A percentile compares a stretch with the other conserved stretches of the same genome.
These are phyloP conservation scores for Rhizodiscina lignyota DNA, from an alignment of 495 filamentous ascomycete species.

Conservation along the genomic window DNA sequence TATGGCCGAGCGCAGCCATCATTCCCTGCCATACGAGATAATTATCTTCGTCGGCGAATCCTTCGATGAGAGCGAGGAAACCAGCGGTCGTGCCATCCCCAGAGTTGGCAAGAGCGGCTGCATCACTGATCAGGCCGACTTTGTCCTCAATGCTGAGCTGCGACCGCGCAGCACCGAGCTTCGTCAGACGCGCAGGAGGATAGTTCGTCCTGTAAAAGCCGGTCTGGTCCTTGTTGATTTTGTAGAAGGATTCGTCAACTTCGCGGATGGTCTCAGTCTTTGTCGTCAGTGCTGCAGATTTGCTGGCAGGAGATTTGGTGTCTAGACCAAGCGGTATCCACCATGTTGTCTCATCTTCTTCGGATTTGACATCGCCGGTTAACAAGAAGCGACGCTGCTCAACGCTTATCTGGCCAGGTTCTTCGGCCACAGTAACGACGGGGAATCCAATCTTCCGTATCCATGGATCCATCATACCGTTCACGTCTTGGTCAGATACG, in stretches of 20 bases:
- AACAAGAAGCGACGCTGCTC: conserved; percentile 78
- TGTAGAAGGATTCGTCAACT: conserved; percentile 71
- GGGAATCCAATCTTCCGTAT: conserved; percentile 91
- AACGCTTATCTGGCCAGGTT: conserved; percentile 60
- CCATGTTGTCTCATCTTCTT: conserved; percentile 86
- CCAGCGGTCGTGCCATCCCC: conserved; percentile 67
- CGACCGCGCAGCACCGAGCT: conserved; percentile 58
- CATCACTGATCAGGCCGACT: conserved; percentile 78
- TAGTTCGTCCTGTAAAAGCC: conserved; percentile 94
- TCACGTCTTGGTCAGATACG: conserved; percentile 77
- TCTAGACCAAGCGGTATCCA: conserved; percentile 82
- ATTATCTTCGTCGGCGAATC: conserved; percentile 63
- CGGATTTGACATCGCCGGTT: conserved; percentile 67
- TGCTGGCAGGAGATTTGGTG: conserved; percentile 37
- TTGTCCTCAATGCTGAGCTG: conserved; percentile 72
- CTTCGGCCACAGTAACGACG: conserved; percentile 69
- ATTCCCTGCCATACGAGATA: conserved; percentile 82
- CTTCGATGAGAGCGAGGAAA: conserved; percentile 62
- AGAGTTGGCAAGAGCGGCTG: conserved; percentile 77
- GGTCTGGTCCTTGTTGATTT: conserved; percentile 72
- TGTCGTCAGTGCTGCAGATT: conserved; percentile 46
- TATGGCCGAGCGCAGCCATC: conserved; percentile 46
- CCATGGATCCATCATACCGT: conserved; percentile 79
- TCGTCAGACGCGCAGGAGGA: conserved; percentile 56
- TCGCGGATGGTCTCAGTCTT: conserved; percentile 59